Evolutionary conservation across 768 basidiomycete genomes (phyloP).

Genomic region (Megacollybia marginata): DNA sequence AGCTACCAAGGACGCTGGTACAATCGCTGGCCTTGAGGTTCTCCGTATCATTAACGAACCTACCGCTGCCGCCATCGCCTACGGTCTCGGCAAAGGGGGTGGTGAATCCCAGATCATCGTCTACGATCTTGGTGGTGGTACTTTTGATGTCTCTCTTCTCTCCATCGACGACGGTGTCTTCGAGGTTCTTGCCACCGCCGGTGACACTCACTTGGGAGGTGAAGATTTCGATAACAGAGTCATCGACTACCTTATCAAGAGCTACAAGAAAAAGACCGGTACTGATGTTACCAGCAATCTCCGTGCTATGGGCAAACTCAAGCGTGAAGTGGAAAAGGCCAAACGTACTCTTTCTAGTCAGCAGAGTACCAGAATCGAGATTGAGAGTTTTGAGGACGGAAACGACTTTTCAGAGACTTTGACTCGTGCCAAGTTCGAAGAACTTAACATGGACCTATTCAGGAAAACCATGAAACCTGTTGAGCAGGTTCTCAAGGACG

Average conservation of each 20-base stretch:
- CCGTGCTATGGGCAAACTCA: conserved; percentile 84
- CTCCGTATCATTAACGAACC: conserved; percentile 98
- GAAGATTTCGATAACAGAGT: conserved; percentile 95
- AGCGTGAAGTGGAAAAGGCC: conserved; percentile 90
- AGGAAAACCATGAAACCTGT: conserved; percentile 99
- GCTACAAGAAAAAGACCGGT: conserved; percentile 89
- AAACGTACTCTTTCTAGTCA: conserved; percentile 91
- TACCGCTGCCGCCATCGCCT: conserved; percentile 95
- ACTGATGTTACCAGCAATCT: conserved; percentile 76
- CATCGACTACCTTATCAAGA: conserved; percentile 83
- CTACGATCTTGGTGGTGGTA: conserved; percentile 98
- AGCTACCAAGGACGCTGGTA: conserved; percentile 96
- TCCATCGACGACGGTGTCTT: conserved; percentile 93
- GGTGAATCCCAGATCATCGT: conserved; percentile 95
- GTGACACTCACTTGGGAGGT: conserved; percentile 92
- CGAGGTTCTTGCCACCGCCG: conserved; percentile 84
- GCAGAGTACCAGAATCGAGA: conserved; percentile 87
- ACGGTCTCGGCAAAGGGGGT: conserved; percentile 94
- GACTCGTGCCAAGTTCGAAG: conserved; percentile 98
- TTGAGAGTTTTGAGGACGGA: conserved; percentile 92
- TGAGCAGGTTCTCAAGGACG: conserved; percentile 97
- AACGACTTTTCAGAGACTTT: conserved; percentile 97
- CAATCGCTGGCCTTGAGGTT: conserved; percentile 89
- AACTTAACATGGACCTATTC: conserved; percentile 98
- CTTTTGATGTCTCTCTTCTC: conserved; percentile 96